Base-by-base conservation (phyloP, 805 yeast genomes). In the Hanseniaspora thailandica region DNA sequence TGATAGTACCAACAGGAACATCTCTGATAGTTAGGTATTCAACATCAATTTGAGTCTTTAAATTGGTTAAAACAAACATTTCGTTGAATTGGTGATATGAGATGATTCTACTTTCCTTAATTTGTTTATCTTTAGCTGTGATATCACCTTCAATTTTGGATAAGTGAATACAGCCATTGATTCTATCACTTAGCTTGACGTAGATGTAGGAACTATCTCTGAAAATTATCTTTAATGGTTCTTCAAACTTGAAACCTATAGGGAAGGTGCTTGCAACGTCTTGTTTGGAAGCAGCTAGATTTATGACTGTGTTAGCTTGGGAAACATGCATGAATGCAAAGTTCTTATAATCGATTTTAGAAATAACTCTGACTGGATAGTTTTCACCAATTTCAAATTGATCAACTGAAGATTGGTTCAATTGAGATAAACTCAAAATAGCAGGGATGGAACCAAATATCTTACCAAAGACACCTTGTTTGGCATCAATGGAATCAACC, bases 401-500 rank as follows among this genome's bases (percentile, higher is more conserved):
- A 60, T 81, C 82, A 57, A 77, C 77, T 7, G 61, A 58, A 54
- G 69, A 75, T 10, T 71, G 67, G 30, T 76, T 79, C 41, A 81
- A 64, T 58, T 89, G 96, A 17, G 88, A 71, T 45, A 80, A 68
- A 55, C 78, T 82, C 34, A 86, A 70, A 0, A 89, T 77, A 15
- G 82, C 94, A 57, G 82, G 80, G 19, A 83, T 75, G 54, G 85
- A 68, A 52, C 96, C 96, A 59, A 81, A 81, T 0, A 79, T 81
- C 63, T 80, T 84, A 57, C 84, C 77, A n/a, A 75, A 66, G 17
- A 86, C 66, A 57, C 98, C 98, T 17, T 40, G 35, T 35, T 76
- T 67, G 8, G 70, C 63, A 26, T 74, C 66, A 20, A 80, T 75
- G 8, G 78, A 80, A 20, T 82, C 74, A 20, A 88, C 76, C 28